Evolutionary conservation across 192 early-diverging fungal species (phyloP), one percentile per base, ranked within the genome.

Genomic region (Linnemannia schmuckeri): DNA sequence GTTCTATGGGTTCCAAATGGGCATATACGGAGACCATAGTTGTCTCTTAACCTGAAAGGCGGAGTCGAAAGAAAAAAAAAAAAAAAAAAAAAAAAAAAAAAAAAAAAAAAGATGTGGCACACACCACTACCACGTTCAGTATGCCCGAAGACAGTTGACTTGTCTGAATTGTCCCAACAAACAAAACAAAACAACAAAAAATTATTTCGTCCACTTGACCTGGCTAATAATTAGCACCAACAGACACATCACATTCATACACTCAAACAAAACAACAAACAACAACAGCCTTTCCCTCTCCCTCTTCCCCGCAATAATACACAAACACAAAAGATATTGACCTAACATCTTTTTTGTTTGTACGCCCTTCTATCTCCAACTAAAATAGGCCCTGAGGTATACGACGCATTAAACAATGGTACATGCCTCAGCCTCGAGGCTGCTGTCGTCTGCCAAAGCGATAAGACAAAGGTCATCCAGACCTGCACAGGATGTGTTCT

Each of bases 401-500:
- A 83, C 63, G 78, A 90, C 38, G 83, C 89, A n/a, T 77, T 89
- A 38, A 89, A 90, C 78, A 89, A 88, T 35, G 85, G 84, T 1
- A 88, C 89, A 40, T 88, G 94, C 40, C 90, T 98, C 73, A 91
- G 90, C 72, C 86, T 99, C 54, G 96, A 98, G 80, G 95, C 97
- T 4, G 88, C 90, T 1, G 94, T 99, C n/a, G 91, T 97, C 8
- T 97, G 97, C 88, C 94, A 96, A 27, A 96, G 95, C 75, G 94
- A 97, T 76, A 89, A 92, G 22, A 89, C 90, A 24, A 96, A 94
- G 75, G 90, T 93, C 70, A 95, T 97, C 69, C 90, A 93, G 66
- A 96, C 95, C 63, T 97, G 97, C 87, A 72, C 90, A 15, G 95
- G 96, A 3, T 97, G 97, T 80, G 94, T 98, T 40, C 93, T 93